These are phyloP conservation scores for Pyrrhoderma noxium DNA, from an alignment of 1,284 basidiomycete genomes.

Conservation along the genomic window DNA sequence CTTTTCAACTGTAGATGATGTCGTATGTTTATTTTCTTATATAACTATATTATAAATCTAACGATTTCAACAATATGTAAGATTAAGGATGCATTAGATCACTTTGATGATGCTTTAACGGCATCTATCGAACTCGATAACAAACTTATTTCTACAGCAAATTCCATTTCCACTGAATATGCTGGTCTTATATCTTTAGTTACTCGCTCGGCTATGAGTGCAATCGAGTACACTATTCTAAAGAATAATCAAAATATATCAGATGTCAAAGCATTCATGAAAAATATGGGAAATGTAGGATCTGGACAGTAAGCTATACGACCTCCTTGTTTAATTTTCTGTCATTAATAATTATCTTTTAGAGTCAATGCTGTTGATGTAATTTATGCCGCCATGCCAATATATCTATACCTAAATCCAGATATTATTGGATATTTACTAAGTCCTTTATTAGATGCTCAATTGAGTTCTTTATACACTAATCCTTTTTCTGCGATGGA, in stretches of 20 bases:
- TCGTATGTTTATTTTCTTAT: too few species aligned
- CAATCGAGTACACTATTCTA: conserved; percentile 33
- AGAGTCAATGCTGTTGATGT: too few species aligned
- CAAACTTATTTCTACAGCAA: conserved; percentile 28
- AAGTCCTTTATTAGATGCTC: conserved; percentile 40
- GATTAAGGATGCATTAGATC: too few species aligned
- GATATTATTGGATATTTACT: conserved; percentile 35
- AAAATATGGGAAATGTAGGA: conserved; percentile 13
- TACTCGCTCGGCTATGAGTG: conserved; percentile 34
- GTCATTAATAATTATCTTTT: too few species aligned
- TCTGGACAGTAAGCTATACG: not conserved
- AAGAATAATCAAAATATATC: conserved; percentile 19
- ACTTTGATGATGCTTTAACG: too few species aligned
- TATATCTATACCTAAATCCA: too few species aligned
- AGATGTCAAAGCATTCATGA: conserved; percentile 21
- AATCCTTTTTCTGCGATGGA: too few species aligned
- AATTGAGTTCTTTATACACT: too few species aligned
- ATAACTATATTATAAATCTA: too few species aligned
- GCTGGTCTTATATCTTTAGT: conserved; percentile 33
- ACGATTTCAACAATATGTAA: too few species aligned
- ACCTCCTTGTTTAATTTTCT: too few species aligned
- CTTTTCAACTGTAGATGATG: conserved; percentile 17
- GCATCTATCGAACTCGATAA: conserved; percentile 31
- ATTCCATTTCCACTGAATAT: conserved; percentile 29
- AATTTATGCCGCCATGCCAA: too few species aligned